Evolutionary conservation across 2,329 filamentous ascomycete species (phyloP).

Genomic region (Scedosporium dehoogii): DNA sequence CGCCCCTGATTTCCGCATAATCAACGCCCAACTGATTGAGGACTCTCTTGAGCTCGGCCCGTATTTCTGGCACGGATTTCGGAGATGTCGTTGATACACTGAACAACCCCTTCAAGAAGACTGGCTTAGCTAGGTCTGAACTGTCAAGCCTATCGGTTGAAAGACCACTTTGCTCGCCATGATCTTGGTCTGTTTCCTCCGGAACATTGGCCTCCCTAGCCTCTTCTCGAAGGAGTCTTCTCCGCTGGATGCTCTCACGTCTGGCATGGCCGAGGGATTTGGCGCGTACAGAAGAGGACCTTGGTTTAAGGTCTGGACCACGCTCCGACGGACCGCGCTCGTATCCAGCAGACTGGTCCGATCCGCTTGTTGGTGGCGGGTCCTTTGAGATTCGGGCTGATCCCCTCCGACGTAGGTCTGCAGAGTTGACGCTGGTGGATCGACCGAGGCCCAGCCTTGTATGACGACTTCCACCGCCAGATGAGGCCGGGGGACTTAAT

Average conservation of each 20-base stretch:
- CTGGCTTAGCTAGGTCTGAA: conserved; percentile 80
- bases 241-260: conserved; percentile 83
- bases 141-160: conserved; percentile 51
- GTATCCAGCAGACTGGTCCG: conserved; percentile 58
- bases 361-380: conserved; percentile 66
- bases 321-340: conserved; percentile 41
- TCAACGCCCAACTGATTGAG: conserved; percentile 82
- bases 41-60: conserved; percentile 82
- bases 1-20: conserved; percentile 84
- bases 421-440: conserved; percentile 86
- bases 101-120: conserved; percentile 92
- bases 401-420: conserved; percentile 62
- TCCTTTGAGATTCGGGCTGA: conserved; percentile 44
- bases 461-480: conserved; percentile 44
- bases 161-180: conserved; percentile 50
- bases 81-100: conserved; percentile 94
- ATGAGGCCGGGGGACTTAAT: conserved; percentile 60
- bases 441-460: conserved; percentile 65
- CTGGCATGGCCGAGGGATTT: conserved; percentile 85
- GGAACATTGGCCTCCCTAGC: conserved; percentile 67
- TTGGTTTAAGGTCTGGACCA: conserved; percentile 41
- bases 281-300: conserved; percentile 59
- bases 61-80: conserved; percentile 77
- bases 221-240: conserved; percentile 65
- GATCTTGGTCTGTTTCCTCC: conserved; percentile 81